Evolutionary conservation across 352 stramenopile species (phyloP).

Genomic region (Pythium rishiriense): DNA sequence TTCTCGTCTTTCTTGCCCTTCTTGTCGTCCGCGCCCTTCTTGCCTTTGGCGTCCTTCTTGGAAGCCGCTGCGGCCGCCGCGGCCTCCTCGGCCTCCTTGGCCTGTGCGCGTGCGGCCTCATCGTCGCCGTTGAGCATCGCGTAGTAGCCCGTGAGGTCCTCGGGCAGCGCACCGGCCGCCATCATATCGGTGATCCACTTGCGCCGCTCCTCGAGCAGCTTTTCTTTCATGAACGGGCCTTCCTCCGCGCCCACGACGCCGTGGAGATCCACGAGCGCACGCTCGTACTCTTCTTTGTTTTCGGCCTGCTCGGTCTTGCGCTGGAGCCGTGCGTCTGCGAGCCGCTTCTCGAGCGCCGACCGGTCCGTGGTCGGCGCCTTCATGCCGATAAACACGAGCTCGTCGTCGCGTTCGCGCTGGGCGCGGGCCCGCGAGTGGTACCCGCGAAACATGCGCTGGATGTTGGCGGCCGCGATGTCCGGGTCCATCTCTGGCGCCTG

Average conservation of each 20-base stretch:
- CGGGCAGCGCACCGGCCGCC: conserved; percentile 77
- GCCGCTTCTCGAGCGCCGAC: conserved; percentile 67
- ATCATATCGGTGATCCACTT: conserved; percentile 93
- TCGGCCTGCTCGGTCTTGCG: conserved; percentile 89
- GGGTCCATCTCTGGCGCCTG: conserved; percentile 81
- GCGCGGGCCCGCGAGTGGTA: conserved; percentile 70
- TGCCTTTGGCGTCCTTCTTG: conserved; percentile 47
- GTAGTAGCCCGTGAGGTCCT: conserved; percentile 92
- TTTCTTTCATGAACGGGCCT: conserved; percentile 91
- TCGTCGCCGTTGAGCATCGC: conserved; percentile 42
- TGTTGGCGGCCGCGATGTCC: conserved; percentile 90
- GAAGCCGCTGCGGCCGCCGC: conserved; percentile 24
- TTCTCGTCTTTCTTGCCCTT: conserved; percentile 44
- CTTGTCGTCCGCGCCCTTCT: conserved; percentile 42
- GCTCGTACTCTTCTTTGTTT: conserved; percentile 91
- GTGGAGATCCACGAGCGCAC: conserved; percentile 87
- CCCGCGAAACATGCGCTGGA: conserved; percentile 90
- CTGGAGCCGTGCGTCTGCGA: conserved; percentile 78
- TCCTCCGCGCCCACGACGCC: conserved; percentile 83
- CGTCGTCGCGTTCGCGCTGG: conserved; percentile 67
- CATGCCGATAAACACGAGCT: conserved; percentile 95
- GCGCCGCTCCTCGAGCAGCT: conserved; percentile 90
- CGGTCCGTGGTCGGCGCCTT: conserved; percentile 61
- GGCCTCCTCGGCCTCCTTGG: conserved; percentile 51
- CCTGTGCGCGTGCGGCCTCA: conserved; percentile 51